phyloP scores from a whole-genome alignment of 2,329 filamentous ascomycete genomes.

The Didymella exigua region DNA sequence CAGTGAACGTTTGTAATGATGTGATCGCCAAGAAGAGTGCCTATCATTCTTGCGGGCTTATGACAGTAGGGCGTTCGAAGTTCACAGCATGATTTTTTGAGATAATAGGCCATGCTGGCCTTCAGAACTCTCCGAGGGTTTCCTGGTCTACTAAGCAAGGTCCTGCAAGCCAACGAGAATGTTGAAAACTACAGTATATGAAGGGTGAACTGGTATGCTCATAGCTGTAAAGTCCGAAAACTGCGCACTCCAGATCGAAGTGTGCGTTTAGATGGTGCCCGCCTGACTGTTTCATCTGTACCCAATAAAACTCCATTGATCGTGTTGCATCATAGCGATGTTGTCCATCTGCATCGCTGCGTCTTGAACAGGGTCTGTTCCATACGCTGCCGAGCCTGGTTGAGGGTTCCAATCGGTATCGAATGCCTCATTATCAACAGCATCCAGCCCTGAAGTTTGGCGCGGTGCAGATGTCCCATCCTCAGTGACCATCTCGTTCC shows the following conservation, averaged over 20 bases:
- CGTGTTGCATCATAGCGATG: neutral
- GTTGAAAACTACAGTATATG: neutral
- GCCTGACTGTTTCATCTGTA: neutral
- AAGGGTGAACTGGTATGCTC: too few species aligned
- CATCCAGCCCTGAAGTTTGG: neutral
- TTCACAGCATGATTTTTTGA: too few species aligned
- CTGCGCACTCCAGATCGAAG: neutral
- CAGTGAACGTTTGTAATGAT: too few species aligned
- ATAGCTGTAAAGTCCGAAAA: too few species aligned
- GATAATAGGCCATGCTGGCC: too few species aligned
- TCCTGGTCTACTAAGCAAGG: too few species aligned
- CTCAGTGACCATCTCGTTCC: conserved; percentile 34
- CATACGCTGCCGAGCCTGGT: neutral
- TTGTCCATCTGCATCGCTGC: neutral
- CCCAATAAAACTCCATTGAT: conserved; percentile 3
- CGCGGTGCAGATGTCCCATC: neutral
- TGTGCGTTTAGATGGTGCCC: neutral
- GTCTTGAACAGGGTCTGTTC: conserved; percentile 3
- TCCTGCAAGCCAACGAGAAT: neutral
- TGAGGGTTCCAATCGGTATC: neutral
- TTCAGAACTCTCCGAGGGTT: too few species aligned
- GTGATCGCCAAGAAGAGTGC: too few species aligned
- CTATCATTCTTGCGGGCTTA: too few species aligned
- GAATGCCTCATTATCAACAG: neutral
- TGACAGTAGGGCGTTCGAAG: too few species aligned